Evolutionary conservation across 2,329 filamentous ascomycete genomes (phyloP).

Genomic region (Calonectria pteridis): DNA sequence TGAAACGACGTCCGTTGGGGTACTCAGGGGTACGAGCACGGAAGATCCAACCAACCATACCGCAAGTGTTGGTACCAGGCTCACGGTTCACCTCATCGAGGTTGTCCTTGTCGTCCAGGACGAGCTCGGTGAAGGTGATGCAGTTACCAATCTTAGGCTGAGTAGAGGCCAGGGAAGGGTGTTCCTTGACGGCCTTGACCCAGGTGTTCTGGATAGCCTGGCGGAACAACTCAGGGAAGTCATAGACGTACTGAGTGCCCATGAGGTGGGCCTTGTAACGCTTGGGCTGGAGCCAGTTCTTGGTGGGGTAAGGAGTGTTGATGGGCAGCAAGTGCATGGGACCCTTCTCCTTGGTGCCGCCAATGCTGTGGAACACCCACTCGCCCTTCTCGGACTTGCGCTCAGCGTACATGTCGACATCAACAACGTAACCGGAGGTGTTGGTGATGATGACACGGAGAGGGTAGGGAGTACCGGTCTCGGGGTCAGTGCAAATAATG

Average conservation of each 20-base stretch:
- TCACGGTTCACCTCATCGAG: constrained; percentile 94
- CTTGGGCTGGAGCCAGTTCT: constrained; percentile 99
- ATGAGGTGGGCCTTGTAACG: constrained; percentile 99
- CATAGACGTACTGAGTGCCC: constrained; percentile 99
- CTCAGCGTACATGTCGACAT: constrained; percentile 98
- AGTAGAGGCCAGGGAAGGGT: constrained; percentile 80
- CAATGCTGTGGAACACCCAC: constrained; percentile 98
- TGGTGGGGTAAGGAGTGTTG: constrained; percentile 93
- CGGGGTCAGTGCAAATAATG: constrained; percentile 94
- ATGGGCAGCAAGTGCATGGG: constrained; percentile 95
- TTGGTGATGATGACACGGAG: constrained; percentile 97
- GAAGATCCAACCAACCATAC: constrained; percentile 99
- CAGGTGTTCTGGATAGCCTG: constrained; percentile 98
- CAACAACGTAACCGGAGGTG: constrained; percentile 97
- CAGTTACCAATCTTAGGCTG: constrained; percentile 90
- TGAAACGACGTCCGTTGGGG: constrained; percentile 89
- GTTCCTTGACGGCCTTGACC: constrained; percentile 79
- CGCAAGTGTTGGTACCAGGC: constrained; percentile 93
- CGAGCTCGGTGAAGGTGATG: constrained; percentile 93
- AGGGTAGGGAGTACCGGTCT: constrained; percentile 87
- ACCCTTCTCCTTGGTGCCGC: constrained; percentile 93
- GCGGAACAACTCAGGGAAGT: constrained; percentile 99
- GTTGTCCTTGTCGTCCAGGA: constrained; percentile 93
- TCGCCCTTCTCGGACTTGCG: constrained; percentile 98
- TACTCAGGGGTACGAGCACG: constrained; percentile 97